Percentiles rank a stretch among this genome's conserved stretches.
Evolutionary conservation across 2,329 filamentous ascomycete species (phyloP).

Genomic region (Teratosphaeria nubilosa): DNA sequence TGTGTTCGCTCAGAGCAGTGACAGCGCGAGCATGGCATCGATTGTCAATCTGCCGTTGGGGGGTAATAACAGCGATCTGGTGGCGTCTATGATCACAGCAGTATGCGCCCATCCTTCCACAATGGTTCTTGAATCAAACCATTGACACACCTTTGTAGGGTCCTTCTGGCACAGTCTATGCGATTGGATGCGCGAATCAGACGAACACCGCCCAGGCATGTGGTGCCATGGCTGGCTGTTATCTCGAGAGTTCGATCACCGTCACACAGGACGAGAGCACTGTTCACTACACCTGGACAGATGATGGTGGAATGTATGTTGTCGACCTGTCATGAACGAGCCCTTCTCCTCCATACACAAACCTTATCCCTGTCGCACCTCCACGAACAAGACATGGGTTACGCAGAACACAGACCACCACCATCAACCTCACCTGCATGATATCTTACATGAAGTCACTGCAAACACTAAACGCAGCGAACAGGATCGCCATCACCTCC

Average conservation of each 20-base stretch:
- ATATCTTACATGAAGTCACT: neutral
- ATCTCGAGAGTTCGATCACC: slow-evolving; percentile 17
- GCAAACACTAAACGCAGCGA: neutral
- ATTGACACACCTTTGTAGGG: slow-evolving; percentile 5
- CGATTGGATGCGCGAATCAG: slow-evolving; percentile 13
- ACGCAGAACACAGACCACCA: neutral
- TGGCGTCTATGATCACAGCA: slow-evolving; percentile 12
- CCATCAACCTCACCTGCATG: neutral
- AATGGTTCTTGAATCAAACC: neutral
- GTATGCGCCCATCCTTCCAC: slow-evolving; percentile 4
- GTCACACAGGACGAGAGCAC: slow-evolving; percentile 22
- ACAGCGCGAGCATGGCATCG: slow-evolving; percentile 1
- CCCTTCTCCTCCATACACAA: neutral
- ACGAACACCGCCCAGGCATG: slow-evolving; percentile 5
- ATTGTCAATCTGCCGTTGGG: slow-evolving; percentile 9
- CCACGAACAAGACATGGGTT: neutral
- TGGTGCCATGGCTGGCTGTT: slow-evolving; percentile 8
- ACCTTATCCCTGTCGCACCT: slow-evolving; percentile 7
- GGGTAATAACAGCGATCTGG: slow-evolving; percentile 3
- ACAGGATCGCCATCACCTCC: neutral
- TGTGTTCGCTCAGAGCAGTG: neutral
- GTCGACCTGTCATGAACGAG: neutral
- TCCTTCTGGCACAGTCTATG: slow-evolving; percentile 17
- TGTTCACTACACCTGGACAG: slow-evolving; percentile 11
- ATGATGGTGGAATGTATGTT: slow-evolving; percentile 5